Evolutionary conservation across 2,329 filamentous ascomycete genomes (phyloP).

Genomic region (Neonectria faginata): DNA sequence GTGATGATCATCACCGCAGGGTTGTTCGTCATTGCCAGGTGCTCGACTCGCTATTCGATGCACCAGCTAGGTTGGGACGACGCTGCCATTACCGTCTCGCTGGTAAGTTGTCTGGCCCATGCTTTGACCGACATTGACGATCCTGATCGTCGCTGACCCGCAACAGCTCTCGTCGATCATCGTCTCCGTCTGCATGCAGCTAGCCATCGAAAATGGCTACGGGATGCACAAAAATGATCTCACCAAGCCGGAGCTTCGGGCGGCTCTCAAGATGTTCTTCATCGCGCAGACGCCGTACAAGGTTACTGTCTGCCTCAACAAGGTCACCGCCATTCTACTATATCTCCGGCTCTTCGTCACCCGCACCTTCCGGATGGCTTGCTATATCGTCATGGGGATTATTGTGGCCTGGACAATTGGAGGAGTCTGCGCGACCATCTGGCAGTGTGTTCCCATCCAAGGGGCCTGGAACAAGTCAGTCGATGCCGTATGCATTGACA

Average conservation of each 20-base stretch:
- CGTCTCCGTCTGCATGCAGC: conserved; percentile 50
- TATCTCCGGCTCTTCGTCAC: conserved; percentile 63
- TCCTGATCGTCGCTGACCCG: not conserved
- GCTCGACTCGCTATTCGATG: conserved; percentile 51
- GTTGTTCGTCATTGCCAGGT: conserved; percentile 48
- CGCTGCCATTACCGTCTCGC: conserved; percentile 52
- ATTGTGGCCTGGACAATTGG: conserved; percentile 57
- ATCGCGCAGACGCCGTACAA: conserved; percentile 63
- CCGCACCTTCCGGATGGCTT: conserved; percentile 54
- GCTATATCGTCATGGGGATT: conserved; percentile 53
- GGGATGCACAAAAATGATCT: conserved; percentile 54
- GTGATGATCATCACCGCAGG: conserved; percentile 52
- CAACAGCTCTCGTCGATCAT: conserved; percentile 48
- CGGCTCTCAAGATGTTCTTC: conserved; percentile 55
- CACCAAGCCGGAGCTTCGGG: conserved; percentile 40
- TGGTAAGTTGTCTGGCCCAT: conserved; percentile 41
- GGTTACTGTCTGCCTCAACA: conserved; percentile 62
- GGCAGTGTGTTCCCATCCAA: conserved; percentile 60
- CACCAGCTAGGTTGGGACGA: conserved; percentile 53
- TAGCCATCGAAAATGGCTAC: conserved; percentile 53
- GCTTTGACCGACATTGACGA: not conserved
- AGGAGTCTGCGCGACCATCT: conserved; percentile 56
- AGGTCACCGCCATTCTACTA: conserved; percentile 61
- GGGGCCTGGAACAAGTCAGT: conserved; percentile 56
- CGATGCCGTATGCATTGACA: conserved; percentile 56